phyloP scores from a whole-genome alignment of 2,329 filamentous ascomycete genomes.

The Cadophora luteo-olivacea region DNA sequence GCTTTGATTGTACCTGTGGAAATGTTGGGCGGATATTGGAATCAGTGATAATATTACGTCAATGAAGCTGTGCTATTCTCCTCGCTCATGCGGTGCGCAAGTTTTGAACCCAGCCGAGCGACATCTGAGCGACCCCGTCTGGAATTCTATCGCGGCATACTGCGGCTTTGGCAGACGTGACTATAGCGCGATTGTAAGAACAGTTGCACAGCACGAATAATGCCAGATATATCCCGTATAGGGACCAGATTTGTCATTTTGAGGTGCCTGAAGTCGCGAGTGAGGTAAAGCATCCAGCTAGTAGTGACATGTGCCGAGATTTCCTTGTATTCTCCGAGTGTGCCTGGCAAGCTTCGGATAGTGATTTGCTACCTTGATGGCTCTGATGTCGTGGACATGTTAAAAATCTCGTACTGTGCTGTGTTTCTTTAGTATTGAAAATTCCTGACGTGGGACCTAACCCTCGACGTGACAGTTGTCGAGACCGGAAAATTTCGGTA shows the following conservation, averaged over 20 bases:
- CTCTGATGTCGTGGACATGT: neutral
- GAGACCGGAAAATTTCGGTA: neutral
- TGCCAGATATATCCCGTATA: neutral
- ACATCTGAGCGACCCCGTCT: neutral
- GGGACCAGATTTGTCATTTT: neutral
- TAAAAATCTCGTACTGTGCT: neutral
- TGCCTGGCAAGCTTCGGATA: neutral
- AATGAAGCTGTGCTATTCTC: neutral
- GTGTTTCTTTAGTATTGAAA: neutral
- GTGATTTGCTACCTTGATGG: neutral
- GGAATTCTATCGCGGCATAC: neutral
- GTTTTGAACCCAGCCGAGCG: neutral
- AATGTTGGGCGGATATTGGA: too few species aligned
- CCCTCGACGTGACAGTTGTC: neutral
- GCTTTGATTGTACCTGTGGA: too few species aligned
- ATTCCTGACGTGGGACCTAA: neutral
- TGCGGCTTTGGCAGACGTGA: neutral
- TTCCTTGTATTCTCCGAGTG: neutral
- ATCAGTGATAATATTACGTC: neutral
- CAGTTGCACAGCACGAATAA: neutral
- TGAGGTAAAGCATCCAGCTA: neutral
- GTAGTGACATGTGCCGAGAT: neutral
- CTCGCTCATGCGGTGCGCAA: neutral
- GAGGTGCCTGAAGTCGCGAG: neutral
- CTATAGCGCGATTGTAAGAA: neutral